Evolutionary conservation across 1,284 basidiomycete genomes (phyloP).

Genomic region (Ganoderma lingzhi): DNA sequence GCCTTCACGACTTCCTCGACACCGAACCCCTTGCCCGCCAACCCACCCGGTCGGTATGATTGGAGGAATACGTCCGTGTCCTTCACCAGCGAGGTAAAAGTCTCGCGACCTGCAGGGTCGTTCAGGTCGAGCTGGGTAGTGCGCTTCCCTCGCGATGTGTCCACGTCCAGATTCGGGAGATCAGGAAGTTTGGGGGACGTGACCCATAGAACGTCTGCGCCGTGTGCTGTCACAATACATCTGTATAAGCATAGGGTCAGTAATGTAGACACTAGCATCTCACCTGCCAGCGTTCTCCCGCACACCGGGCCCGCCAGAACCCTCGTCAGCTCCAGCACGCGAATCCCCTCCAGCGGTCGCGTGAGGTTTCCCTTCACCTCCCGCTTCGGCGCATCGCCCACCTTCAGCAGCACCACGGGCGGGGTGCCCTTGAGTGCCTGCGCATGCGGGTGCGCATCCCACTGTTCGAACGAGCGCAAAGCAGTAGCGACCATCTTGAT

Average conservation of each 20-base stretch:
- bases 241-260: no score
- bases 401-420: slow-evolving; percentile 54
- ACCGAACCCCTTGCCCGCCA: slow-evolving; percentile 61
- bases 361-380: slow-evolving; percentile 19
- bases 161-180: slow-evolving; percentile 62
- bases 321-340: slow-evolving; percentile 65
- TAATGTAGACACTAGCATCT: neutral
- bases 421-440: slow-evolving; percentile 46
- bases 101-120: slow-evolving; percentile 40
- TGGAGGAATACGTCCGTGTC: slow-evolving; percentile 72
- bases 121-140: slow-evolving; percentile 69
- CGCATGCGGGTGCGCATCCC: slow-evolving; percentile 60
- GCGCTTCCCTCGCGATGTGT: slow-evolving; percentile 73
- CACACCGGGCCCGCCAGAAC: slow-evolving; percentile 67
- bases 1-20: slow-evolving; percentile 48
- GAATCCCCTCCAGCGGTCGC: slow-evolving; percentile 56
- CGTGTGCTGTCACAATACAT: slow-evolving; percentile 51
- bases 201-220: slow-evolving; percentile 67
- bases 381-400: slow-evolving; percentile 57
- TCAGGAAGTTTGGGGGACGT: slow-evolving; percentile 65
- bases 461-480: slow-evolving; percentile 57
- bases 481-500: slow-evolving; percentile 62
- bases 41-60: slow-evolving; percentile 65
- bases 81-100: slow-evolving; percentile 48
- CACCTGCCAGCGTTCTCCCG: slow-evolving; percentile 65